Base-by-base conservation (phyloP, 345 rosid species). In the Moricandia moricandioides region DNA sequence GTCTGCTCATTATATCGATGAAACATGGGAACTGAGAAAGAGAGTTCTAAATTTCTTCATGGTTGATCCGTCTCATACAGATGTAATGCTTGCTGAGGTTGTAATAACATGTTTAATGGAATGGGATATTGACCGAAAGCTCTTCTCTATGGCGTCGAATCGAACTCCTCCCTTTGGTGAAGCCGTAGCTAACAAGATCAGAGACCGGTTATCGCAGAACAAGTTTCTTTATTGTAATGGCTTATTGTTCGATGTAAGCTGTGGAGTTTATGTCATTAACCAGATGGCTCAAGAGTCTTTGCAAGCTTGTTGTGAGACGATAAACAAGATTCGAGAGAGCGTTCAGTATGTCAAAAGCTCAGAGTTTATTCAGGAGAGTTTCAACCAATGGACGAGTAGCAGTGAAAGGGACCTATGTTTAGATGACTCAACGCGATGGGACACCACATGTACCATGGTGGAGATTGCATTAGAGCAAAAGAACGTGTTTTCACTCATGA, bases 101-200 rank as follows among this genome's bases (percentile, higher is more conserved):
- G 78, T 91, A 47, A 89, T 88, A 76, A 47, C 79, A 3, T 85
- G 87, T 75, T 85, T 91, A 47, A 84, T 88, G 97, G 93, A 91
- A 10, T 91, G 96, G 96, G 96, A 88, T 82, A 89, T 91, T 35
- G 93, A 91, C 59, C 83, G 89, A 16, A 89, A 87, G 80, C 76
- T 89, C 79, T 89, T 89, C 69, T 86, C 91, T 27, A 77, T 86
- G 85, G 84, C 88, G 12, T 84, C 81, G 43, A 89, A 86, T 71
- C 84, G 86, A 71, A 71, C 83, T 43, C 78, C 82, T 67, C 74
- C 81, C 4, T 72, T 78, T 70, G 75, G 75, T 67, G 86, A 86
- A 61, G 71, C 64, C 45, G 77, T 89, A 29, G 85, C 84, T 40
- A 71, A 74, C 26, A 86, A 82, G 71, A 86, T 89, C 76, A 86